Conservation (phyloP, 2,329 filamentous ascomycete genomes). For the Chaetomiaceae sp. region DNA sequence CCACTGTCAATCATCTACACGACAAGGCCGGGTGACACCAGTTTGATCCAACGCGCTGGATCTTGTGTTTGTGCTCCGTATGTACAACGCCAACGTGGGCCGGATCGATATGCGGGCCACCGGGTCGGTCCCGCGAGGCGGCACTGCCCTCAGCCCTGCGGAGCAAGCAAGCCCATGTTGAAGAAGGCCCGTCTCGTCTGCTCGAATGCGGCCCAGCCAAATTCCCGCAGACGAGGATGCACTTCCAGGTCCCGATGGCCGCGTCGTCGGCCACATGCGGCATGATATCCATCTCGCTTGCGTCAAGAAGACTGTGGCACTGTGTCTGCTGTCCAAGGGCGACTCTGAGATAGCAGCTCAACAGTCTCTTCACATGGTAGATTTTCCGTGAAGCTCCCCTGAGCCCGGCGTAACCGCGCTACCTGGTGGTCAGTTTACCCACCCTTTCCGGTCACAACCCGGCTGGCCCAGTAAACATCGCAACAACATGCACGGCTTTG, state of each 20-base stretch:
- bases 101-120: not conserved
- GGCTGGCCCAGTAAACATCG: no score
- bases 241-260: not conserved
- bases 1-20: not conserved
- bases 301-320: no score
- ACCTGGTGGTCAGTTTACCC: no score
- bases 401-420: no score
- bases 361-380: no score
- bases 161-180: not conserved
- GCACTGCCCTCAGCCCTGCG: not conserved
- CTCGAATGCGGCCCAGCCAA: not conserved
- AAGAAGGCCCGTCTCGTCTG: not conserved
- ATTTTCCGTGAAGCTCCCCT: no score
- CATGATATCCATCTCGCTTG: not conserved
- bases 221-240: not conserved
- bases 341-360: no score
- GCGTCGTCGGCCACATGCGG: not conserved
- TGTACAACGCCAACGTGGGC: not conserved
- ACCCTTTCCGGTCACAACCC: no score
- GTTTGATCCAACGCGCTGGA: not conserved
- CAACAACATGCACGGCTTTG: no score
- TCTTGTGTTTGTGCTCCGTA: no score
- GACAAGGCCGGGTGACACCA: not conserved
- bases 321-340: no score
- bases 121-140: not conserved